These are phyloP conservation scores for Condylostoma magnum DNA, from an alignment of 169 alveolate species.

Conservation along the genomic window DNA sequence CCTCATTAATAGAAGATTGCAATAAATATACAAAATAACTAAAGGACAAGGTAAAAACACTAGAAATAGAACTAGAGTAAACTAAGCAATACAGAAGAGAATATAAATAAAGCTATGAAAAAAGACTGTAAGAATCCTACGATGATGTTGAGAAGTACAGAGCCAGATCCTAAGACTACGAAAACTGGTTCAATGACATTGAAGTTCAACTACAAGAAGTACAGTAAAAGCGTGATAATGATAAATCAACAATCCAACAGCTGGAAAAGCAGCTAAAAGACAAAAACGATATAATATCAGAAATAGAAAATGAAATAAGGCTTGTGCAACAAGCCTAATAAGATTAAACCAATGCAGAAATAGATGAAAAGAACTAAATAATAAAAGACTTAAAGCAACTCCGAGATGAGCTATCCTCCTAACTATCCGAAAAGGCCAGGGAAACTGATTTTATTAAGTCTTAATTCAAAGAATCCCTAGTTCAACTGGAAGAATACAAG, in stretches of 20 bases:
- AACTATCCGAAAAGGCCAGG: constrained; percentile 11
- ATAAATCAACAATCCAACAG: not conserved
- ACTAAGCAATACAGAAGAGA: constrained; percentile 16
- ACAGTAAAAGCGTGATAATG: constrained; percentile 9
- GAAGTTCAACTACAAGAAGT: constrained; percentile 32
- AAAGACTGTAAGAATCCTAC: constrained; percentile 35
- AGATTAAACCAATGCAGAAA: constrained; percentile 1
- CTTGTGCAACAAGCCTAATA: constrained; percentile 18
- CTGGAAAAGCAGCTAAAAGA: constrained; percentile 34
- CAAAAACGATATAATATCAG: constrained; percentile 26
- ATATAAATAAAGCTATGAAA: constrained; percentile 36
- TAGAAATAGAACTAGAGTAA: constrained; percentile 36
- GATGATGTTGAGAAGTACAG: constrained; percentile 37
- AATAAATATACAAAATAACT: constrained; percentile 23
- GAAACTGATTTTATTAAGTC: constrained; percentile 2
- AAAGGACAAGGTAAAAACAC: constrained; percentile 4
- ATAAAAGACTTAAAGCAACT: constrained; percentile 34
- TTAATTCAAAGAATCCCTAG: not conserved
- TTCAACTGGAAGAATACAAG: not conserved
- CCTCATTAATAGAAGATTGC: constrained; percentile 50
- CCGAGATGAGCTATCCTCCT: not conserved
- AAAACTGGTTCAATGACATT: constrained; percentile 22
- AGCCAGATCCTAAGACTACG: constrained; percentile 7
- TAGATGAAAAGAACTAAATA: constrained; percentile 27
- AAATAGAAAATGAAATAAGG: constrained; percentile 32